phyloP scores from a whole-genome alignment of 768 basidiomycete species.

The Boletus vermiculosoides region DNA sequence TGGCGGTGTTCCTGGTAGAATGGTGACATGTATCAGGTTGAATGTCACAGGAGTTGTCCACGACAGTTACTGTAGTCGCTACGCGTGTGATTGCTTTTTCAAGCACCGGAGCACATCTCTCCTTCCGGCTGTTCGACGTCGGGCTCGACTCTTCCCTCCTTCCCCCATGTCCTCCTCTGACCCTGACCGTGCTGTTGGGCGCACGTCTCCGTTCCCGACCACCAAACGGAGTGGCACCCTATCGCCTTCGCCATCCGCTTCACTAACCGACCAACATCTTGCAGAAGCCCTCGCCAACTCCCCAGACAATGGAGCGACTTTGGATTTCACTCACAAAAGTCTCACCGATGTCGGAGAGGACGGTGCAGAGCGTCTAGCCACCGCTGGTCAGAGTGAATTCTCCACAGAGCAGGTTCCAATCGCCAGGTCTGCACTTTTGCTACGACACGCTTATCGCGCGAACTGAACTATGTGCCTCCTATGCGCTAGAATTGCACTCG shows the following conservation, averaged over 20 bases:
- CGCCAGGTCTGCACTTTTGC: constrained; percentile 49
- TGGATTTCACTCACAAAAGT: constrained; percentile 79
- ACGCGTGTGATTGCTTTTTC: constrained; percentile 20
- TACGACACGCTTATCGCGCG: constrained; percentile 3
- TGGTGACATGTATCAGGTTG: constrained; percentile 2
- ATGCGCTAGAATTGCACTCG: constrained; percentile 71
- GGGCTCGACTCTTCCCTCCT: constrained; percentile 4
- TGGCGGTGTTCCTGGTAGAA: constrained; percentile 8
- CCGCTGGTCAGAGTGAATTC: constrained; percentile 47
- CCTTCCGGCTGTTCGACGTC: constrained; percentile 13
- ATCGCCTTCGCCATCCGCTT: constrained; percentile 36
- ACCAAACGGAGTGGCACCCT: constrained; percentile 25
- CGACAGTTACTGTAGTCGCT: neutral
- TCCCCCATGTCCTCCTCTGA: constrained; percentile 32
- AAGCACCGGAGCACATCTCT: constrained; percentile 19
- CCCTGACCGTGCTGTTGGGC: constrained; percentile 29
- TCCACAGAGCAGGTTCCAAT: constrained; percentile 52
- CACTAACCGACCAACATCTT: constrained; percentile 58
- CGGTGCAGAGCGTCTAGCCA: constrained; percentile 76
- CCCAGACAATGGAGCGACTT: constrained; percentile 74
- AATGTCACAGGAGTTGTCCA: neutral
- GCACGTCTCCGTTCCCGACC: constrained; percentile 29
- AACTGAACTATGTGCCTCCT: constrained; percentile 4
- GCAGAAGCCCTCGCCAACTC: constrained; percentile 64
- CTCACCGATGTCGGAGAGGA: constrained; percentile 73